Evolutionary conservation across 2,329 filamentous ascomycete genomes (phyloP), one percentile per base, ranked within the genome.

Genomic region (Daldinia sp.): DNA sequence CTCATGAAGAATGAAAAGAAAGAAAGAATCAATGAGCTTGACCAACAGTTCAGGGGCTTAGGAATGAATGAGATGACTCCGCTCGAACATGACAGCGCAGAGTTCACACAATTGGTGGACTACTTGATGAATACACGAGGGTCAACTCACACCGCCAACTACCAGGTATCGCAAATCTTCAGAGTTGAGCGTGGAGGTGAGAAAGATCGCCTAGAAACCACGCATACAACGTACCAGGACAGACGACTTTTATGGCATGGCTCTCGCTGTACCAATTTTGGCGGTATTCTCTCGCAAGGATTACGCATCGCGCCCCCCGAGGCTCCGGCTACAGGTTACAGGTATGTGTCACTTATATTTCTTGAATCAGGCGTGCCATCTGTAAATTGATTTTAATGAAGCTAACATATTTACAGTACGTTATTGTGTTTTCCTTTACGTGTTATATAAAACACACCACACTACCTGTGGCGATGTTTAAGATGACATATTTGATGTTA

Each of bases 261-360:
- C 15, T 94, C 92, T 15, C 89, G 93, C 37, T 87, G 86, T 35
- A 96, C 92, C 59, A 97, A 97, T 78, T 97, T 90, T 72, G 93
- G 91, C 75, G 94, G 93, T 76, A 97, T 97, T 66, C 87, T 97
- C 46, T 92, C 89, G 64, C 93, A 97, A 79, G 94, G 94, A 71
- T 86, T 97, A 6, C 91, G 93, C n/a, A 97, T 97, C 72, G 94
- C 94, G 6, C 94, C 94, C 0, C 91, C 91, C 0, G 91, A 97
- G 78, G 93, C 93, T 0, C 94, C 93, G 0, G 89, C 89, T 0
- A 87, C 85, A 4, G 93, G 93, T 1, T 94, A 95, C 82, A 95
- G 66, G 67, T 66, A 69, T 60, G 67, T 56, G 30, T 12, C 20
- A 15, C 18, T 53, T 9, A 18, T 23, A 37, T 28, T 13, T 20